Conservation (phyloP, 495 filamentous ascomycete genomes). For the Talaromyces borbonicus region DNA sequence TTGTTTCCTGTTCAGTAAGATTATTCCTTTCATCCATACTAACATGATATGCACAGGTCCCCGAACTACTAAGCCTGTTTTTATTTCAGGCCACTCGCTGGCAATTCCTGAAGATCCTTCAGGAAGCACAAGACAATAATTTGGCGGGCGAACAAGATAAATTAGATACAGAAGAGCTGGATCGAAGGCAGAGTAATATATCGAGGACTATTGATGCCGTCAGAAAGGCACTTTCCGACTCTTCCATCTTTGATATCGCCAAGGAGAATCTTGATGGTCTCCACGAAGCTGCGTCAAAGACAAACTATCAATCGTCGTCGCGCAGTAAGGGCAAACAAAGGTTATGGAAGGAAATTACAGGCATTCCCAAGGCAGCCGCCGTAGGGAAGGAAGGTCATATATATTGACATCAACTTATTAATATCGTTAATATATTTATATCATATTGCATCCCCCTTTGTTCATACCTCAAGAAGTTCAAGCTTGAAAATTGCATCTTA, state of each 20-base stretch:
- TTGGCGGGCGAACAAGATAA: conserved; percentile 7
- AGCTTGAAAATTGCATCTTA: no score
- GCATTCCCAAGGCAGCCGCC: conserved; percentile 37
- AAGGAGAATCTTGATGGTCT: conserved; percentile 12
- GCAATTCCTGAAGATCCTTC: conserved; percentile 60
- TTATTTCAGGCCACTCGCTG: conserved; percentile 83
- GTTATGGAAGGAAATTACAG: conserved; percentile 27
- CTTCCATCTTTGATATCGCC: conserved; percentile 23
- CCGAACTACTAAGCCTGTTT: conserved; percentile 74
- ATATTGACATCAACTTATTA: conserved; percentile 14
- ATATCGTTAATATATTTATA: conserved; percentile 2
- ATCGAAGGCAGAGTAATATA: conserved; percentile 34
- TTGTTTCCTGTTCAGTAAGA: conserved; percentile 11
- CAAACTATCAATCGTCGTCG: background rate
- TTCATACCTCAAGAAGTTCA: no score
- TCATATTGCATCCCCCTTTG: background rate
- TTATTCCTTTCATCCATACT: background rate
- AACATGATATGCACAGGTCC: conserved; percentile 40
- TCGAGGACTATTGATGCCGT: conserved; percentile 25
- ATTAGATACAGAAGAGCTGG: conserved; percentile 20
- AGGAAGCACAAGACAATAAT: conserved; percentile 42
- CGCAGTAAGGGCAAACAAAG: background rate
- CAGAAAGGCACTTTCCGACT: conserved; percentile 24
- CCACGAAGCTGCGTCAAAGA: conserved; percentile 21
- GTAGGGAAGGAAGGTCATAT: conserved; percentile 36